phyloP scores from a whole-genome alignment of 352 stramenopile species.

The Globisporangium alternatum region DNA sequence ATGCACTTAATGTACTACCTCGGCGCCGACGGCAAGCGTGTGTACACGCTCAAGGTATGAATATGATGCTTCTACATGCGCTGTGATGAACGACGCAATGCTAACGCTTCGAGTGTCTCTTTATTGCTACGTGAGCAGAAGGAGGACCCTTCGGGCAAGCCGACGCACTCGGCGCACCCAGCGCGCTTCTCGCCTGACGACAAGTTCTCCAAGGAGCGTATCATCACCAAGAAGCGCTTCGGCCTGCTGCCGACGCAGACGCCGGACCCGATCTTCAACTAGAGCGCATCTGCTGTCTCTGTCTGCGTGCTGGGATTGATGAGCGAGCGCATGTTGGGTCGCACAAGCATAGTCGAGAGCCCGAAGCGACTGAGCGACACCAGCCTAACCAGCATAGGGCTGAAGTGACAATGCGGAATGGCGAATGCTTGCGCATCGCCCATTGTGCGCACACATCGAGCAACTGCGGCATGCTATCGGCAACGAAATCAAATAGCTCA shows the following conservation, averaged over 20 bases:
- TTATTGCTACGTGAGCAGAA: conserved; percentile 66
- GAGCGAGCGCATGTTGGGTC: too few relatives aligned
- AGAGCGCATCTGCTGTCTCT: conserved; percentile 21
- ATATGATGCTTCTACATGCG: conserved; percentile 4
- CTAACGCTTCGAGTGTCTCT: neutral
- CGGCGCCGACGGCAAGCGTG: conserved; percentile 93
- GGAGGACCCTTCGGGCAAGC: conserved; percentile 89
- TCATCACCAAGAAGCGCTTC: conserved; percentile 98
- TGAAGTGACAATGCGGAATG: neutral
- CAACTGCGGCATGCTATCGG: neutral
- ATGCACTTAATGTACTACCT: conserved; percentile 99
- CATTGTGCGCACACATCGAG: neutral
- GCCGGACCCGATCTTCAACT: conserved; percentile 85
- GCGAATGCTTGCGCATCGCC: conserved; percentile 2
- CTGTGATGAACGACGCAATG: neutral
- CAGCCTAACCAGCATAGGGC: too few relatives aligned
- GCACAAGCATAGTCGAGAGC: neutral
- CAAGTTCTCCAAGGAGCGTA: conserved; percentile 98
- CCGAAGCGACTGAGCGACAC: neutral
- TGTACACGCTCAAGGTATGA: conserved; percentile 98
- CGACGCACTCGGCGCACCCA: conserved; percentile 96
- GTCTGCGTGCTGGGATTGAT: neutral
- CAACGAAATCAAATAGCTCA: conserved; percentile 9
- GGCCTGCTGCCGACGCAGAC: conserved; percentile 95
- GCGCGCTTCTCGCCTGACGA: conserved; percentile 99